A percentile compares a stretch with the other conserved stretches of the same genome.
Conservation (phyloP, 129 eudicot genomes). For the Arctium lappa region DNA sequence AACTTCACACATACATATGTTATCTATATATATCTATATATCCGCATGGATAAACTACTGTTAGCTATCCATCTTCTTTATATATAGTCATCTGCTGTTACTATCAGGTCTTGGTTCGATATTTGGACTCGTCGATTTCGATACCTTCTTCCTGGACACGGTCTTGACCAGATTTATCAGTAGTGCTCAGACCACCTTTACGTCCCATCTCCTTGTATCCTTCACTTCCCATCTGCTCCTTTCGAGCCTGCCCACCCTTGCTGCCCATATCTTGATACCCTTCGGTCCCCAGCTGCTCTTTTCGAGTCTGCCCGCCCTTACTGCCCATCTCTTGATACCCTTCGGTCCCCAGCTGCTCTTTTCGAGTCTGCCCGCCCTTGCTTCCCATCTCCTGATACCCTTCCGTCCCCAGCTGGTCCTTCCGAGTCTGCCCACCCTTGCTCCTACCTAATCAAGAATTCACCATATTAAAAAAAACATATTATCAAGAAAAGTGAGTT, state of each 20-base stretch:
- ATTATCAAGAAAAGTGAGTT: too few species aligned
- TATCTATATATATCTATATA: too few species aligned
- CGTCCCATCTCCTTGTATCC: conserved; percentile 77
- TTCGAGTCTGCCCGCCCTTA: conserved; percentile 55
- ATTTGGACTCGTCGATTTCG: conserved; percentile 59
- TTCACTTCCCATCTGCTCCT: conserved; percentile 57
- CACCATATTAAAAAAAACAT: neutral
- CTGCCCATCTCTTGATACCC: conserved; percentile 40
- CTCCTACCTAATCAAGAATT: conserved; percentile 30
- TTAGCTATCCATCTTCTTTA: neutral
- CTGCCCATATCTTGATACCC: conserved; percentile 69
- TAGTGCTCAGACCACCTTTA: conserved; percentile 68
- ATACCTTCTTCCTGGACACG: conserved; percentile 60
- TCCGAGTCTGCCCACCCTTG: conserved; percentile 64
- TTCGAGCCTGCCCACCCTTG: conserved; percentile 58
- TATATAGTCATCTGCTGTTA: neutral
- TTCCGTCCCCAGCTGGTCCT: conserved; percentile 59
- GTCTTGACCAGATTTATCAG: conserved; percentile 47
- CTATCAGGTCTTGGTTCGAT: conserved; percentile 25
- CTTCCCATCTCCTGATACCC: conserved; percentile 71
- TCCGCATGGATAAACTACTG: neutral
- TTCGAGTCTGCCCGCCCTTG: conserved; percentile 32
- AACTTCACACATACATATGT: neutral
- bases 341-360: conserved; percentile 30
- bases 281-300: conserved; percentile 59